Conservation (phyloP, 2,329 filamentous ascomycete species). For the Pestalotiopsis sp. region DNA sequence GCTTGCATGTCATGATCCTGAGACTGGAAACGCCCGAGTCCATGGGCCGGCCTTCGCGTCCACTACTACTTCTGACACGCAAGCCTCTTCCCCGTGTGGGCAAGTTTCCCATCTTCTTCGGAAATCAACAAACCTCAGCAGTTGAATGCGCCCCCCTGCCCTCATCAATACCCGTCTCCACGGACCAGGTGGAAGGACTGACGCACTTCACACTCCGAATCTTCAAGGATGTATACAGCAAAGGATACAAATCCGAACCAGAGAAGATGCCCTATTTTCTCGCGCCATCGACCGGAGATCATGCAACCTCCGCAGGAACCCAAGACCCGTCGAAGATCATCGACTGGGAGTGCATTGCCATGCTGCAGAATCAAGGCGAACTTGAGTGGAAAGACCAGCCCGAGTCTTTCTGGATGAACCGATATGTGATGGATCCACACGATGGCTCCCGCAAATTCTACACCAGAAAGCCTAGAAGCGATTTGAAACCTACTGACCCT, state of each 20-base stretch:
- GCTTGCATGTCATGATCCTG: constrained; percentile 66
- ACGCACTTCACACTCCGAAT: constrained; percentile 73
- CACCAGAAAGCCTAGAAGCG: constrained; percentile 52
- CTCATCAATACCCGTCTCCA: constrained; percentile 43
- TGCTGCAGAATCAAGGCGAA: constrained; percentile 34
- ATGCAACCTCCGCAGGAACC: constrained; percentile 31
- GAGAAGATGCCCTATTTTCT: constrained; percentile 81
- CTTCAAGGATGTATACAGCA: constrained; percentile 88
- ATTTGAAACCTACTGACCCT: constrained; percentile 65
- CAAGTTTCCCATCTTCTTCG: constrained; percentile 72
- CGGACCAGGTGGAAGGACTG: constrained; percentile 55
- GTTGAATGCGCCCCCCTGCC: constrained; percentile 53
- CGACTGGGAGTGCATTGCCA: constrained; percentile 63
- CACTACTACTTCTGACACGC: constrained; percentile 73
- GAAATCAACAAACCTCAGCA: constrained; percentile 60
- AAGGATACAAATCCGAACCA: constrained; percentile 68
- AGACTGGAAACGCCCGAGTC: constrained; percentile 57
- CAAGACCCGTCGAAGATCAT: constrained; percentile 40
- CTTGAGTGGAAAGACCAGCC: constrained; percentile 45
- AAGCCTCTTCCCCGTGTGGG: constrained; percentile 65
- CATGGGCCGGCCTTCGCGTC: constrained; percentile 61
- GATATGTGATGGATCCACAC: constrained; percentile 58
- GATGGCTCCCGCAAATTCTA: constrained; percentile 68
- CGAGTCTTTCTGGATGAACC: constrained; percentile 53
- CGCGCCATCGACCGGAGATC: constrained; percentile 53